Base-by-base conservation (phyloP, 768 basidiomycete species). In the Tulasnella sp. region DNA sequence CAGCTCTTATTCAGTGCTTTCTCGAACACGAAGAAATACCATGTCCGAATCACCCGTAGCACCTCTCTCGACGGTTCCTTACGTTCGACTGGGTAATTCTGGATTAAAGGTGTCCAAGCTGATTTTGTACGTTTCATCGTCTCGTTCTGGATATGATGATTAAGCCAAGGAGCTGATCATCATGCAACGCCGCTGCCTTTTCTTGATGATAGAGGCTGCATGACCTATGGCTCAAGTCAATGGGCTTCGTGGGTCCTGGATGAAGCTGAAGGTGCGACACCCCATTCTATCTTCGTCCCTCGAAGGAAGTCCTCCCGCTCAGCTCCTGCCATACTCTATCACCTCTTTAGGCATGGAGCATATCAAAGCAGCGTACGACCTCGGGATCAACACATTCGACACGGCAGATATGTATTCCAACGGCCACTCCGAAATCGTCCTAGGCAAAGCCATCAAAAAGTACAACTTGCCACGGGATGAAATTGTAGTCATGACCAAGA, bases 401-500 rank as follows among this genome's bases (percentile, higher is more conserved):
- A 67, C 67, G 9, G 67, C 67, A 22, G 36, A 67, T 67, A 67
- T 67, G 25, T 67, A 67, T 22, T 67, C 67, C 67, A 67, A 67
- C 36, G 67, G 67, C 17, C 42, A 8, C 42, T 90, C 89, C 0
- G 92, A 93, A 81, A 79, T 86, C 67, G 85, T 92, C 72, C 84
- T 92, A n/a, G 91, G 91, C 12, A 89, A 90, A 79, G 91, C 89
- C 3, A 89, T 94, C 83, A 91, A 90, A 79, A 91, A 67, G 25
- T n/a, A 67, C 64, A n/a, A 67, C 64, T n/a, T 67, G 7, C 84
- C 84, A 0, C 80, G 86, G 2, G 89, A 90, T 19, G 88, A 90
- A 79, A 88, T 93, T 67, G 91, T 94, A 15, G 87, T 93, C 17
- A 86, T 93, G 85, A 92, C 92, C 74, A 93, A 94, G 84, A 88